Evolutionary conservation across 176 grass and related monocot species (phyloP).

Genomic region (Pontederia crassipes): DNA sequence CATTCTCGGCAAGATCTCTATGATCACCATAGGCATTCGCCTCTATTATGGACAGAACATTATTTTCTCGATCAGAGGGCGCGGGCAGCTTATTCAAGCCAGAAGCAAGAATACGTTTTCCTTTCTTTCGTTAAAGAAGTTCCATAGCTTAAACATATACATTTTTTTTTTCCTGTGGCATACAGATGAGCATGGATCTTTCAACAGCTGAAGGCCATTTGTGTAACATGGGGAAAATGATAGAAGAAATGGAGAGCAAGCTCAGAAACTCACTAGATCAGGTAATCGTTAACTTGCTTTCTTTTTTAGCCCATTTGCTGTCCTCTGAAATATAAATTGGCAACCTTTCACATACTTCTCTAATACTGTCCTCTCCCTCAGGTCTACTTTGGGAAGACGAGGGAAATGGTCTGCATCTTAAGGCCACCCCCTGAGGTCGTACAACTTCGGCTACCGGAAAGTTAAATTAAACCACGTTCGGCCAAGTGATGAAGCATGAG

Average conservation of each 20-base stretch:
- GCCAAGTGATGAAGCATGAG: too few relatives aligned
- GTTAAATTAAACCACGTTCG: constrained; percentile 19
- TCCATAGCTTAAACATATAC: too few relatives aligned
- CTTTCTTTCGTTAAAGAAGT: too few relatives aligned
- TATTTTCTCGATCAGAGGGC: too few relatives aligned
- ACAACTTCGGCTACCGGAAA: constrained; percentile 55
- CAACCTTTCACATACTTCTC: too few relatives aligned
- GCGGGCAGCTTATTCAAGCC: too few relatives aligned
- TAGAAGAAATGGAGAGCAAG: constrained; percentile 98
- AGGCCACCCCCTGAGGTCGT: constrained; percentile 67
- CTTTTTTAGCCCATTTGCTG: too few relatives aligned
- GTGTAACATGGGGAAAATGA: constrained; percentile 99
- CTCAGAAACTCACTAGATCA: constrained; percentile 91
- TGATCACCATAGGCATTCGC: too few relatives aligned
- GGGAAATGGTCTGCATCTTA: constrained; percentile 85
- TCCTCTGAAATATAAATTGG: too few relatives aligned
- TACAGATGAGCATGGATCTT: constrained; percentile 76
- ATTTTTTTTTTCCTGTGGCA: constrained; percentile 3
- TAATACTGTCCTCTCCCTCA: constrained; percentile 1
- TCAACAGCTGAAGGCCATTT: constrained; percentile 81
- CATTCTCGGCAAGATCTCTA: too few relatives aligned
- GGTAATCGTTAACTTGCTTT: constrained; percentile 21
- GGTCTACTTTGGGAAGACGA: constrained; percentile 98
- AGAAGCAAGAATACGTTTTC: too few relatives aligned
- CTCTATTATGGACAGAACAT: too few relatives aligned